Percentiles rank a stretch among this genome's conserved stretches.
phyloP scores from a whole-genome alignment of 192 early-diverging fungal genomes.

The Coemansia asiatica region DNA sequence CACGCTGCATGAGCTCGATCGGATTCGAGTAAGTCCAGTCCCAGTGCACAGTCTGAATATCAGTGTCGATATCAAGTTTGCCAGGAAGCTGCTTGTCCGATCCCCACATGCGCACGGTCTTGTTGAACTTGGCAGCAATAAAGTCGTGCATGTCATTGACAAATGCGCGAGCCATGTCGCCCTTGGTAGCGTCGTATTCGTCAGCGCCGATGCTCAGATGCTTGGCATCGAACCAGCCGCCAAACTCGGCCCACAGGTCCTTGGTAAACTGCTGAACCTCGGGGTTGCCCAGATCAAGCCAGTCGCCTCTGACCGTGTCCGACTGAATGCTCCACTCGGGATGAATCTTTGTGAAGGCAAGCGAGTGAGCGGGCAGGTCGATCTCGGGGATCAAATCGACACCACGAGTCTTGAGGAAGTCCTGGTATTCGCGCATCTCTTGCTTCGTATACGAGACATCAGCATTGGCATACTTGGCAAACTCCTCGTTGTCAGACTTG shows the following conservation, averaged over 20 bases:
- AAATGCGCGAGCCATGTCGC: slow-evolving; percentile 40
- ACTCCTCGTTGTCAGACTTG: slow-evolving; percentile 43
- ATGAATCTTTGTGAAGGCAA: slow-evolving; percentile 54
- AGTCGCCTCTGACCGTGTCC: slow-evolving; percentile 42
- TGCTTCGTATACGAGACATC: slow-evolving; percentile 47
- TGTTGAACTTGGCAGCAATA: slow-evolving; percentile 46
- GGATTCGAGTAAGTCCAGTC: slow-evolving; percentile 32
- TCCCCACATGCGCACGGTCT: slow-evolving; percentile 51
- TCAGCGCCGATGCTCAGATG: slow-evolving; percentile 52
- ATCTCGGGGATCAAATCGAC: slow-evolving; percentile 54
- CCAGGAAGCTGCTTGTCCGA: slow-evolving; percentile 44
- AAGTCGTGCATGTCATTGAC: slow-evolving; percentile 48
- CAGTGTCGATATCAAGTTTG: slow-evolving; percentile 44
- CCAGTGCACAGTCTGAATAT: slow-evolving; percentile 40
- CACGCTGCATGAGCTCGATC: slow-evolving; percentile 32
- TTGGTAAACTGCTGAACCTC: slow-evolving; percentile 41
- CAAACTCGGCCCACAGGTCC: slow-evolving; percentile 49
- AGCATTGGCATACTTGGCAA: slow-evolving; percentile 43
- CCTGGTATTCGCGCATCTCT: slow-evolving; percentile 49
- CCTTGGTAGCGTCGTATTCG: slow-evolving; percentile 47
- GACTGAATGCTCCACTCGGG: slow-evolving; percentile 48
- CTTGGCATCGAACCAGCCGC: slow-evolving; percentile 52
- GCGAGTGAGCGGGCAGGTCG: slow-evolving; percentile 51
- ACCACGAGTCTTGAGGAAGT: slow-evolving; percentile 49
- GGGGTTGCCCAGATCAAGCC: slow-evolving; percentile 52